phyloP scores from a whole-genome alignment of 306 rosid genomes.

The Vigna mungo region DNA sequence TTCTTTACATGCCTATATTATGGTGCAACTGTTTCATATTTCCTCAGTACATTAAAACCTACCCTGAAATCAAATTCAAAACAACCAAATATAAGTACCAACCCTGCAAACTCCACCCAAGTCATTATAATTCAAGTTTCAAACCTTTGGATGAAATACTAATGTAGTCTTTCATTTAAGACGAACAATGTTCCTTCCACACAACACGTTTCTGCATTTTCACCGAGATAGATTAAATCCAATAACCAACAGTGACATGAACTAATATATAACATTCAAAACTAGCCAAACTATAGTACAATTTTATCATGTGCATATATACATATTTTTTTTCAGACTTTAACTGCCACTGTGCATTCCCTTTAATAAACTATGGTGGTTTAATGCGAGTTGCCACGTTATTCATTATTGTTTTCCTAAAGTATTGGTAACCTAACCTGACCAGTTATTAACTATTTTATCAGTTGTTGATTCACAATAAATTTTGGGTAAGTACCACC shows the following conservation, averaged over 20 bases:
- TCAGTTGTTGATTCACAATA: conserved; percentile 23
- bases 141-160: conserved; percentile 10
- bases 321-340: neutral
- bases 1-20: conserved; percentile 47
- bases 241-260: neutral
- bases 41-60: conserved; percentile 25
- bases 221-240: conserved; percentile 1
- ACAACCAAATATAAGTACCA: conserved; percentile 9
- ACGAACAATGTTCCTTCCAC: conserved; percentile 67
- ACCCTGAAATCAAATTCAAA: conserved; percentile 6
- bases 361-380: conserved; percentile 13
- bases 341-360: conserved; percentile 14
- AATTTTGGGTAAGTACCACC: conserved; percentile 15
- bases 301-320: neutral
- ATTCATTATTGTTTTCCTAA: conserved; percentile 25
- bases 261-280: neutral
- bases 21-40: conserved; percentile 26
- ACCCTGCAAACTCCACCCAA: conserved; percentile 39
- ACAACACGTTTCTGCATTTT: conserved; percentile 69
- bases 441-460: conserved; percentile 22
- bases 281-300: neutral
- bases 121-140: conserved; percentile 16
- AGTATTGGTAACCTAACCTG: conserved; percentile 36
- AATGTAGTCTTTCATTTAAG: conserved; percentile 52
- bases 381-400: conserved; percentile 17